phyloP scores from a whole-genome alignment of 2,329 filamentous ascomycete species.

The Paecilomyces sp. region DNA sequence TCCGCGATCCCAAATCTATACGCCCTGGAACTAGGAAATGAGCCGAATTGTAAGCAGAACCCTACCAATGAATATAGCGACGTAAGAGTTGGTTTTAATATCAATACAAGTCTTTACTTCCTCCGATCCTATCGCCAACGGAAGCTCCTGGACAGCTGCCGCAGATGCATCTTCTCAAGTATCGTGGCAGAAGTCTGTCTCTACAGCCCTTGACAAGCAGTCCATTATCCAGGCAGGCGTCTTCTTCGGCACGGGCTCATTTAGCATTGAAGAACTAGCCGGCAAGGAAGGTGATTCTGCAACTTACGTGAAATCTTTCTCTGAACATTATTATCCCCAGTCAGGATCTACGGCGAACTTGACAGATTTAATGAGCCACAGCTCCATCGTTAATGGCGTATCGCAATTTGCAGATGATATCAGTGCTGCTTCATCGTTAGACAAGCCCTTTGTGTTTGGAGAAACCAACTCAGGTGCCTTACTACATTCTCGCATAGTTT shows the following conservation, averaged over 20 bases:
- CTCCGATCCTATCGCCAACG: slow-evolving; percentile 18
- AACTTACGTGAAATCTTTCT: slow-evolving; percentile 36
- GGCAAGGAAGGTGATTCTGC: slow-evolving; percentile 30
- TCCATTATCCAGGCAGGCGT: slow-evolving; percentile 28
- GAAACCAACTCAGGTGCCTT: slow-evolving; percentile 44
- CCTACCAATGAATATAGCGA: neutral
- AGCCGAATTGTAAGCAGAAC: slow-evolving; percentile 45
- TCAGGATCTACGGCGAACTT: slow-evolving; percentile 30
- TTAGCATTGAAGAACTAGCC: slow-evolving; percentile 31
- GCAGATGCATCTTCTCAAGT: slow-evolving; percentile 26
- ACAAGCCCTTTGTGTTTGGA: slow-evolving; percentile 42
- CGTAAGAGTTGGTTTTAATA: neutral
- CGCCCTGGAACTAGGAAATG: slow-evolving; percentile 52
- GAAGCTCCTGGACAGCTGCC: slow-evolving; percentile 21
- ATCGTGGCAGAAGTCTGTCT: slow-evolving; percentile 25
- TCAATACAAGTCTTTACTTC: slow-evolving; percentile 12
- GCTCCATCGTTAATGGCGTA: slow-evolving; percentile 33
- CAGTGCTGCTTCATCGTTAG: slow-evolving; percentile 27
- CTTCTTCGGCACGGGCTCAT: slow-evolving; percentile 24
- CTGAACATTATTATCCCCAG: slow-evolving; percentile 45
- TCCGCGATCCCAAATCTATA: slow-evolving; percentile 42
- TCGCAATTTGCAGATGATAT: slow-evolving; percentile 36
- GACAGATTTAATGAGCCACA: slow-evolving; percentile 40
- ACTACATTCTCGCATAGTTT: too few species aligned
- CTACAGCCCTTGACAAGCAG: slow-evolving; percentile 17